These are phyloP conservation scores for Tremella fuciformis DNA, from an alignment of 768 basidiomycete species.

Conservation along the genomic window DNA sequence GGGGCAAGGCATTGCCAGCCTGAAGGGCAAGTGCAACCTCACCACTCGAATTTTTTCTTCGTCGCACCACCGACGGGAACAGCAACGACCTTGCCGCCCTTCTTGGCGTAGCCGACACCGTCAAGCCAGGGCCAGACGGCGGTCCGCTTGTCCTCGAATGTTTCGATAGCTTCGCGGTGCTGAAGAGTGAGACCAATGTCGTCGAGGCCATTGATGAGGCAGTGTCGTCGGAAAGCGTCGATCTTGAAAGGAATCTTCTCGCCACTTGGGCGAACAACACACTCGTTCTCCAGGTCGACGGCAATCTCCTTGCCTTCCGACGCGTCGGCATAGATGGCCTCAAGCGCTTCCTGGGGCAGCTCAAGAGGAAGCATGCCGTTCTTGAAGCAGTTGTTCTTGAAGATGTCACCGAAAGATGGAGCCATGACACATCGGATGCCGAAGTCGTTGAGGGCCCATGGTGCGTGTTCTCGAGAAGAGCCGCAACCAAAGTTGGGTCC, in stretches of 20 bases:
- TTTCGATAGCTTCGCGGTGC: constrained; percentile 65
- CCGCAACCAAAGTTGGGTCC: constrained; percentile 90
- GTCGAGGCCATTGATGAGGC: constrained; percentile 91
- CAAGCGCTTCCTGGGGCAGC: constrained; percentile 69
- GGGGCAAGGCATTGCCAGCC: no score
- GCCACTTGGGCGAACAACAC: constrained; percentile 66
- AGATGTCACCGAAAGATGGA: constrained; percentile 86
- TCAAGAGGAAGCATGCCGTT: constrained; percentile 84
- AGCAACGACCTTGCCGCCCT: constrained; percentile 55
- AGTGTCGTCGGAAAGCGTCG: constrained; percentile 88
- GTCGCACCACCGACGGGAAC: constrained; percentile 26
- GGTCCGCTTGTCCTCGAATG: constrained; percentile 76
- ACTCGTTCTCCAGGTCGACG: constrained; percentile 78
- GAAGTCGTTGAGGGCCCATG: constrained; percentile 69
- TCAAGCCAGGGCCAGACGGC: constrained; percentile 92
- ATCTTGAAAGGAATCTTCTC: constrained; percentile 71
- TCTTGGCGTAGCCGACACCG: constrained; percentile 80
- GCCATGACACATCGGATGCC: constrained; percentile 85
- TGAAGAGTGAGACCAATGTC: constrained; percentile 94
- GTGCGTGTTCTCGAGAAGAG: constrained; percentile 85
- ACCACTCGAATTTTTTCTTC: constrained; percentile 53
- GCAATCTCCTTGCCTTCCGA: constrained; percentile 71
- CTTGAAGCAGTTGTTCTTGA: constrained; percentile 77
- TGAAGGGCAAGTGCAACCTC: constrained; percentile 1
- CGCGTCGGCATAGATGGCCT: constrained; percentile 71